These are phyloP conservation scores for Diaporthe eres DNA, from an alignment of 2,329 filamentous ascomycete species.

Conservation along the genomic window DNA sequence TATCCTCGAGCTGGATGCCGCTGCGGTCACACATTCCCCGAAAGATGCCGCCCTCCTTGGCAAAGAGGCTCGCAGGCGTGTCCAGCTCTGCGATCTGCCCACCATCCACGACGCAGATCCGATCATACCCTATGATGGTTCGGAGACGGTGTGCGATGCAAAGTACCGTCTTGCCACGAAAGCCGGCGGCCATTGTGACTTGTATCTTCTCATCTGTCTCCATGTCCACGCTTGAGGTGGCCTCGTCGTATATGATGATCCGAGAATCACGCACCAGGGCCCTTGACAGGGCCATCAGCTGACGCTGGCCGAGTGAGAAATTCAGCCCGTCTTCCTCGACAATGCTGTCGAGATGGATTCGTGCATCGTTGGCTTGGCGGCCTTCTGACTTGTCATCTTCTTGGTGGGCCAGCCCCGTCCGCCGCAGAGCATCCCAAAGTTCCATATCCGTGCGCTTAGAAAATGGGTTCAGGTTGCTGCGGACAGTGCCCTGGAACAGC, in stretches of 20 bases:
- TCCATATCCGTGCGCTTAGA: conserved; percentile 82
- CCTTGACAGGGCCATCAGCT: conserved; percentile 93
- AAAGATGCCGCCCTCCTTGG: conserved; percentile 80
- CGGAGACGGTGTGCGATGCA: conserved; percentile 94
- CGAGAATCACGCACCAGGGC: conserved; percentile 89
- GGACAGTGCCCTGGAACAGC: conserved; percentile 79
- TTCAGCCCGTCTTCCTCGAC: conserved; percentile 97
- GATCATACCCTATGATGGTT: conserved; percentile 94
- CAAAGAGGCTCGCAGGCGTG: conserved; percentile 80
- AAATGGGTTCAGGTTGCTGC: conserved; percentile 86
- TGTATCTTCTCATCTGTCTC: conserved; percentile 98
- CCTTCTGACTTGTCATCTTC: conserved; percentile 49
- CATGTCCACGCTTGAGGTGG: conserved; percentile 89
- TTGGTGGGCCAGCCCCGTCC: conserved; percentile 76
- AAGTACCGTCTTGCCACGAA: conserved; percentile 87
- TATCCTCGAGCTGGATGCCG: conserved; percentile 76
- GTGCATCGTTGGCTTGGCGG: conserved; percentile 45
- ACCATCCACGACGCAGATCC: conserved; percentile 96
- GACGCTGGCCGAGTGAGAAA: conserved; percentile 94
- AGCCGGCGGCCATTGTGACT: conserved; percentile 85
- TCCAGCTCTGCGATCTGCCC: conserved; percentile 90
- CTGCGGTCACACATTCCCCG: conserved; percentile 90
- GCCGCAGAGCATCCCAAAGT: conserved; percentile 82
- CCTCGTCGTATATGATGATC: conserved; percentile 98
- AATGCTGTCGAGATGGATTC: conserved; percentile 84